Evolutionary conservation across 106 monocot species (phyloP), one percentile per base, ranked within the genome.

Genomic region (Hemerocallis citrina): DNA sequence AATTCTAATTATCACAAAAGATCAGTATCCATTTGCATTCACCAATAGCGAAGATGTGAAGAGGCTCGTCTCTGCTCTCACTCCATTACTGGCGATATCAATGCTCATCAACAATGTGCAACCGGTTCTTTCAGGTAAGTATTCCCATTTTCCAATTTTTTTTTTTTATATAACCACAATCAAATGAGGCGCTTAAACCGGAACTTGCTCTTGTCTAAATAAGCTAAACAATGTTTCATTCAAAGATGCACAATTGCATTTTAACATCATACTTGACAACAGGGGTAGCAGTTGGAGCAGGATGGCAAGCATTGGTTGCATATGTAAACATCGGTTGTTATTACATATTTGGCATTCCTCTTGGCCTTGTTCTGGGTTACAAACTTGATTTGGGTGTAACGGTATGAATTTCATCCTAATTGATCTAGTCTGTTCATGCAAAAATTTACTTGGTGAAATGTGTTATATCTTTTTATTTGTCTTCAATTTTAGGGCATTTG

Each of bases 241-340:
- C 2, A 27, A 52, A 52, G 1, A 54, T 54, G 0, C 8, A 34
- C 33, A 34, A 31, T 5, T 32, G 9, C 20, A 35, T 37, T 39
- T 20, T 25, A 25, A 3, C 15, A 9, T 7, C 23, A 5, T 31
- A 23, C 12, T n/a, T 40, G 36, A 23, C 24, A 22, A 51, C 39
- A 75, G 77, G 77, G 1, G 66, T 77, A 34, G 77, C 71, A 45
- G 44, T 77, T 48, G 77, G 77, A 61, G 71, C 77, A 35, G 77
- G 77, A 35, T 77, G 77, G 77, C 77, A 77, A 47, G 71, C 66
- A 23, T 3, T 59, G 7, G 66, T 77, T 35, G 77, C 77, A 29
- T 77, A 77, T 62, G 55, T 72, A 16, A 77, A 77, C 47, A 59
- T 77, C 7, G 71, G 49, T 34, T 55, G 71, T 14, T 77, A 77